Base-by-base conservation (phyloP, 2,329 filamentous ascomycete genomes). In the Pseudophaeomoniella oleicola region DNA sequence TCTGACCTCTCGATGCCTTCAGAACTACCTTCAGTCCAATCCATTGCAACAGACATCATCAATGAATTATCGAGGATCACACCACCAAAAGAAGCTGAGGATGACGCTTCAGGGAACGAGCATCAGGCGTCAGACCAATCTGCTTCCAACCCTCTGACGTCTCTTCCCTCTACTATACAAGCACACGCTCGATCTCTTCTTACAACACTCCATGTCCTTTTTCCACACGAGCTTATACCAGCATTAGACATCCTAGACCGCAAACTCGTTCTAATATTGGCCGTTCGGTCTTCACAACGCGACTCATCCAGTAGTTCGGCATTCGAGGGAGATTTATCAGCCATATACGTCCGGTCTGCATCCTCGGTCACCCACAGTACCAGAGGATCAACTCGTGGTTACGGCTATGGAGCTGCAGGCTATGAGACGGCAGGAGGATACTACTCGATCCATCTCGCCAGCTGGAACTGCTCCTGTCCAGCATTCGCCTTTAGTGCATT, bases 381-480 rank as follows among this genome's bases (percentile, higher is more conserved):
- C 37, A n/a, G n/a, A n/a, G n/a, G n/a, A n/a, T 32, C 39, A 40
- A 46, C 36, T 53, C 48, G 32, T 53, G 38, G 42, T 52, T 38
- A 39, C 48, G 13, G 32, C 35, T 19, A 37, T 19, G 3, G 19
- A 32, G 40, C 49, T 35, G 19, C 38, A 34, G 39, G 44, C 34
- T 42, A 48, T 48, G 15, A 46, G 44, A 30, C 44, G 48, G 19
- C 34, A 14, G 34, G 35, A 39, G 55, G 55, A 27, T 50, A 52
- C 35, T 92, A 94, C 57, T 65, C 82, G 47, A 81, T 96, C 12
- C 72, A 78, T 6, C 67, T 87, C 2, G 48, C 56, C 1, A 74
- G 79, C 1, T 96, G 90, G 90, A 86, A 81, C 55, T 98, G 90
- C 57, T 83, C 75, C 1, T 98, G 90, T 61, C 80, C 86, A 3